Evolutionary conservation across 140 eudicot species (phyloP).

Genomic region (Ambrosia hybrid): DNA sequence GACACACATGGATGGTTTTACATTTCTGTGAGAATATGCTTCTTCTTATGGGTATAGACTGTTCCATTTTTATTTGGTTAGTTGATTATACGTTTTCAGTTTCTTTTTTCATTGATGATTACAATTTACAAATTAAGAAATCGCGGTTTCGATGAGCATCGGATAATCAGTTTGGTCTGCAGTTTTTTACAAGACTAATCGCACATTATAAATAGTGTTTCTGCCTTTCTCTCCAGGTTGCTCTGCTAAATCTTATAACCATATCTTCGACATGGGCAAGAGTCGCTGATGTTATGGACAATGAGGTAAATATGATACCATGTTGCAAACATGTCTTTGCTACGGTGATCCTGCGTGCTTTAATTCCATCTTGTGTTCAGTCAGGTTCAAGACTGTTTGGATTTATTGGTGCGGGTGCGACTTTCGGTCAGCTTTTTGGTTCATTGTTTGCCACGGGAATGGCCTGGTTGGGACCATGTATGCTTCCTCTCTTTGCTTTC

Average conservation of each 20-base stretch:
- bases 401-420: slow-evolving; percentile 99
- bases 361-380: slow-evolving; percentile 68
- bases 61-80: not conserved
- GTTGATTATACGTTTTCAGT: not conserved
- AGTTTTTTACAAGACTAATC: not conserved
- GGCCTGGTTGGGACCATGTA: slow-evolving; percentile 99
- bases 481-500: slow-evolving; percentile 27
- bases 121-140: not conserved
- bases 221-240: slow-evolving; percentile 53
- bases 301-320: slow-evolving; percentile 59
- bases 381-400: slow-evolving; percentile 99
- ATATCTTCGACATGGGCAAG: slow-evolving; percentile 99
- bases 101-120: slow-evolving; percentile 21
- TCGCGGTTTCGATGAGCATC: not conserved
- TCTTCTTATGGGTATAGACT: slow-evolving; percentile 85
- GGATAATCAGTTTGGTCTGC: not conserved
- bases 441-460: slow-evolving; percentile 91
- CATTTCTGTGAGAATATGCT: slow-evolving; percentile 73
- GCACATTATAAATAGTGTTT: not conserved
- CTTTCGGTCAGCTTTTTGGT: slow-evolving; percentile 93
- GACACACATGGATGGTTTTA: slow-evolving; percentile 82
- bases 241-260: slow-evolving; percentile 87
- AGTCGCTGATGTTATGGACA: slow-evolving; percentile 94
- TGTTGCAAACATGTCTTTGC: not conserved
- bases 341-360: slow-evolving; percentile 17